A percentile compares a stretch with the other conserved stretches of the same genome.
These are phyloP conservation scores for Rosa chinensis DNA, from an alignment of 306 rosid genomes.

Conservation along the genomic window DNA sequence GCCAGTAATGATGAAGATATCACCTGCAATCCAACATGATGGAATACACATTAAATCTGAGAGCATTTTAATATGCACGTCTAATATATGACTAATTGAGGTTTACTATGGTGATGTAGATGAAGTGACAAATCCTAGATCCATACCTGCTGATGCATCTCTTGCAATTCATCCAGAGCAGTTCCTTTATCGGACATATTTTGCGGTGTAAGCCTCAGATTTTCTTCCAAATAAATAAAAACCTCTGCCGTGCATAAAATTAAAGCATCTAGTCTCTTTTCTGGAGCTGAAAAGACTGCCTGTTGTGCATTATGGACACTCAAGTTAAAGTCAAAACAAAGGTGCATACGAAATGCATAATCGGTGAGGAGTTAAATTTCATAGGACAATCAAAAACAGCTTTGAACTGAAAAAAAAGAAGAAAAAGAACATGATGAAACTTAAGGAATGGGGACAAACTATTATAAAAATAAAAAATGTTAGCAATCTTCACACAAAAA, in stretches of 20 bases:
- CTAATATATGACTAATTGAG: not conserved
- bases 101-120: constrained; percentile 1
- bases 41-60: constrained; percentile 14
- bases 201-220: constrained; percentile 80
- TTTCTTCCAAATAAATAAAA: constrained; percentile 81
- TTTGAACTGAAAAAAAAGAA: not conserved
- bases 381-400: constrained; percentile 4
- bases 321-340: constrained; percentile 21
- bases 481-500: not conserved
- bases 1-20: constrained; percentile 86
- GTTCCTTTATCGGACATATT: constrained; percentile 76
- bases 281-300: constrained; percentile 93
- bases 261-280: constrained; percentile 88
- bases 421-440: not conserved
- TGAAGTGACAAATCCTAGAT: not conserved
- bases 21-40: constrained; percentile 55
- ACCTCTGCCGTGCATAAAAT: constrained; percentile 72
- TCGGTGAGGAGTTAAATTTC: constrained; percentile 3
- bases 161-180: constrained; percentile 85
- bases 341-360: constrained; percentile 14
- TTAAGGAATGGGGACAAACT: not conserved
- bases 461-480: not conserved
- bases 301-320: constrained; percentile 32
- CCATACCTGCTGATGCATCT: constrained; percentile 88
- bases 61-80: not conserved